Evolutionary conservation across 108 stramenopile genomes (phyloP), one percentile per base, ranked within the genome.

Genomic region (Cylindrotheca fusiformis): DNA sequence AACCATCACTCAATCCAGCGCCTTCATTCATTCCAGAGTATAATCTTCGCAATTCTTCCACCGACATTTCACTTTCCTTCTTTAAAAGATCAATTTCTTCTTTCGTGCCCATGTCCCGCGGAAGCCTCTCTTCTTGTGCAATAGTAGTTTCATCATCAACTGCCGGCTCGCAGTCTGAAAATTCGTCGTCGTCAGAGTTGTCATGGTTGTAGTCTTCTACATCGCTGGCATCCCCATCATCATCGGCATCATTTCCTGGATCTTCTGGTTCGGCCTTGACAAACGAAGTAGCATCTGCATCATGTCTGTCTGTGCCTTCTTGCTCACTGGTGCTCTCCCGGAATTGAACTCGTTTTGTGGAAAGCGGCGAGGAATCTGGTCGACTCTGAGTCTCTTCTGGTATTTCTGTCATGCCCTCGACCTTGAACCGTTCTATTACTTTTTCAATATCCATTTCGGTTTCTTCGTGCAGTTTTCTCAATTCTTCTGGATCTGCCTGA

Each of bases 101-200:
- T n/a, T 80, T 67, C 18, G 69, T 56, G 21, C 66, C 68, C 69
- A 85, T 85, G 69, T 90, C 81, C 27, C 68, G 74, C 0, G 81
- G 79, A 0, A 86, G 74, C 33, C 60, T 55, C 65, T 85, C 83
- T 69, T 90, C 85, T 20, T 79, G 72, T 36, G 56, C 72, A 32
- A 86, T 71, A 3, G 88, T 90, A 8, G 85, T 86, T 60, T 84
- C 88, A 46, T 86, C 88, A 36, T 90, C 88, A 12, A 77, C 68
- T 50, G 62, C 72, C 20, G 66, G 73, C 26, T 73, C 80, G 18
- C 63, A 58, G 52, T 18, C 78, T 31, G 60, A 56, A 71, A 57
- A 76, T 26, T 82, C 84, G 19, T 77, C 72, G 29, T 46, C 65
- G 47, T 65, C 20, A 18, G 26, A 65, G 25, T 24, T 24, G 1